These are phyloP conservation scores for Agrocybe praecox DNA, from an alignment of 768 basidiomycete species.

Conservation along the genomic window DNA sequence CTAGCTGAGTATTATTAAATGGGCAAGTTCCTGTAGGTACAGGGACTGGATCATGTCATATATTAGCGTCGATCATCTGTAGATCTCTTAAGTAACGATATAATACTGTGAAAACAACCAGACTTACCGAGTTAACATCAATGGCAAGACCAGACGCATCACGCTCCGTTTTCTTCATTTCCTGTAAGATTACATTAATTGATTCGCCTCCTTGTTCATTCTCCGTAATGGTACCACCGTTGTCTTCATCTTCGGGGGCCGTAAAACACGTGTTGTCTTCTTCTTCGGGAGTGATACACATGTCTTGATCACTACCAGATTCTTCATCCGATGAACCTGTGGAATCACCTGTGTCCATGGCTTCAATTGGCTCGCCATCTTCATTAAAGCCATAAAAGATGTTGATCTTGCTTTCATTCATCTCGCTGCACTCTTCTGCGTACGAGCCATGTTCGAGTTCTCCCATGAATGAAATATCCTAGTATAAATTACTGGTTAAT, in stretches of 20 bases:
- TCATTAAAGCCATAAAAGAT: background rate
- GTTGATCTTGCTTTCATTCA: background rate
- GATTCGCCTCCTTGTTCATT: no score
- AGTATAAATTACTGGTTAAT: background rate
- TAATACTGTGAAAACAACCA: no score
- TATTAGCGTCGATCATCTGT: background rate
- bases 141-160: no score
- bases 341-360: no score
- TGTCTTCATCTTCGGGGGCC: background rate
- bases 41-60: background rate
- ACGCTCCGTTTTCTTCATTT: no score
- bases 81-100: background rate
- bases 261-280: no score
- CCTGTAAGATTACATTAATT: no score
- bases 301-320: background rate
- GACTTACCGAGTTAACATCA: no score
- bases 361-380: background rate
- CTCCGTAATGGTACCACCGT: no score
- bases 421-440: background rate
- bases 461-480: background rate
- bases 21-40: background rate
- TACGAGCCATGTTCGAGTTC: background rate
- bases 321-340: background rate
- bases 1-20: background rate
- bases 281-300: background rate